A percentile compares a stretch with the other conserved stretches of the same genome.
phyloP scores from a whole-genome alignment of 2,329 filamentous ascomycete species.

The Talaromyces sp. region DNA sequence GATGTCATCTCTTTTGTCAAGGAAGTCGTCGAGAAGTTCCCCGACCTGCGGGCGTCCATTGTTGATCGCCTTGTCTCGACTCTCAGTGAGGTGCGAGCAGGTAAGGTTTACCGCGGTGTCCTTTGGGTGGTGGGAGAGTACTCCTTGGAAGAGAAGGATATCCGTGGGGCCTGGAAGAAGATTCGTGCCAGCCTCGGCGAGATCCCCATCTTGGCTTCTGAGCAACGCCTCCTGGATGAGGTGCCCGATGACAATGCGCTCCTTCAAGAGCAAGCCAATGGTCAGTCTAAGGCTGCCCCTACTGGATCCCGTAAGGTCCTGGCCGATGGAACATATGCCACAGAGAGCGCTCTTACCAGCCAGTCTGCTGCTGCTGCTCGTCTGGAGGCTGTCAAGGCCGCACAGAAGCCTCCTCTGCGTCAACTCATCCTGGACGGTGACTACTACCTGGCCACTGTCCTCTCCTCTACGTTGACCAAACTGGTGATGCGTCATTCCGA shows the following conservation, averaged over 20 bases:
- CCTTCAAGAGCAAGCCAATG: constrained; percentile 72
- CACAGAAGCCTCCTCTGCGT: constrained; percentile 90
- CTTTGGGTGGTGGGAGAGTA: constrained; percentile 99
- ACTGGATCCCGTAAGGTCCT: constrained; percentile 88
- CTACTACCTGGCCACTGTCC: constrained; percentile 91
- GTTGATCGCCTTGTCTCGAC: constrained; percentile 87
- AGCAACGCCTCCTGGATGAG: constrained; percentile 87
- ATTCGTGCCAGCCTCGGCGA: constrained; percentile 93
- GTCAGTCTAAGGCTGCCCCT: constrained; percentile 75
- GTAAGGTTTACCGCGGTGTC: constrained; percentile 95
- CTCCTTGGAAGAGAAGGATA: constrained; percentile 89
- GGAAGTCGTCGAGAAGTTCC: constrained; percentile 98
- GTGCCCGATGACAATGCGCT: constrained; percentile 71
- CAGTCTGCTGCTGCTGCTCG: constrained; percentile 86
- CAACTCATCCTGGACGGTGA: constrained; percentile 96
- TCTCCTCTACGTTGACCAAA: constrained; percentile 96
- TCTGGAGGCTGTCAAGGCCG: constrained; percentile 93
- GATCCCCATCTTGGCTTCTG: constrained; percentile 93
- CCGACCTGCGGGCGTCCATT: constrained; percentile 82
- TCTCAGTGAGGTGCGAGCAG: constrained; percentile 87
- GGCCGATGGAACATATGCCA: constrained; percentile 96
- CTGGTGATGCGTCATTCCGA: constrained; percentile 97
- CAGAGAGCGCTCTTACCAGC: constrained; percentile 92
- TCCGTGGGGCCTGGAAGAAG: constrained; percentile 93
- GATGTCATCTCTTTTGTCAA: constrained; percentile 99